These are phyloP conservation scores for Erodium texanum DNA, from an alignment of 441 rosid species.

Conservation along the genomic window DNA sequence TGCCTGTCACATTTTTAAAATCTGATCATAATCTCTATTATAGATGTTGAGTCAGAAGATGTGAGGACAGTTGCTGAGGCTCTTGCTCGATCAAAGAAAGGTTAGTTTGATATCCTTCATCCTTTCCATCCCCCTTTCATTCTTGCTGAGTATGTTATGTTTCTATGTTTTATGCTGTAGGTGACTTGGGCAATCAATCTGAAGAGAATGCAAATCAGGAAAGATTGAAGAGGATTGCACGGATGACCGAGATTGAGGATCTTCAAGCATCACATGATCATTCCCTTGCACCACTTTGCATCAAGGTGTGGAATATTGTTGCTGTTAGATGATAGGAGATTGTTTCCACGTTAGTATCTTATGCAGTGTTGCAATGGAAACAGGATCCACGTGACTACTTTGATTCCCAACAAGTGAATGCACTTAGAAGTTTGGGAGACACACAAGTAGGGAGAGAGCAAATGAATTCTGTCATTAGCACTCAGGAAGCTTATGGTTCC, in stretches of 20 bases:
- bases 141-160: slow-evolving; percentile 4
- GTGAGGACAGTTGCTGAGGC: slow-evolving; percentile 78
- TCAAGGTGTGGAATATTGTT: slow-evolving; percentile 46
- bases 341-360: slow-evolving; percentile 9
- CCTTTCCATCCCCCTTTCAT: slow-evolving; percentile 13
- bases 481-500: slow-evolving; percentile 55
- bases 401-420: slow-evolving; percentile 84
- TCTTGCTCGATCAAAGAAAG: slow-evolving; percentile 57
- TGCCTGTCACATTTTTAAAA: slow-evolving; percentile 7
- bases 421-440: slow-evolving; percentile 46
- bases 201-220: slow-evolving; percentile 37
- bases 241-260: slow-evolving; percentile 72
- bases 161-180: slow-evolving; percentile 18
- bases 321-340: slow-evolving; percentile 9
- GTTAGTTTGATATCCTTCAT: slow-evolving; percentile 26
- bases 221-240: slow-evolving; percentile 43
- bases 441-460: slow-evolving; percentile 29
- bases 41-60: slow-evolving; percentile 75
- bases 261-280: slow-evolving; percentile 58
- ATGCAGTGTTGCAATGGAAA: slow-evolving; percentile 19
- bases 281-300: slow-evolving; percentile 74
- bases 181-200: slow-evolving; percentile 33
- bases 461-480: slow-evolving; percentile 33
- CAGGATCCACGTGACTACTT: slow-evolving; percentile 97
- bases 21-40: slow-evolving; percentile 6